These are phyloP conservation scores for Acanthamoeba royreba DNA, from an alignment of 208 protist genomes.

Conservation along the genomic window DNA sequence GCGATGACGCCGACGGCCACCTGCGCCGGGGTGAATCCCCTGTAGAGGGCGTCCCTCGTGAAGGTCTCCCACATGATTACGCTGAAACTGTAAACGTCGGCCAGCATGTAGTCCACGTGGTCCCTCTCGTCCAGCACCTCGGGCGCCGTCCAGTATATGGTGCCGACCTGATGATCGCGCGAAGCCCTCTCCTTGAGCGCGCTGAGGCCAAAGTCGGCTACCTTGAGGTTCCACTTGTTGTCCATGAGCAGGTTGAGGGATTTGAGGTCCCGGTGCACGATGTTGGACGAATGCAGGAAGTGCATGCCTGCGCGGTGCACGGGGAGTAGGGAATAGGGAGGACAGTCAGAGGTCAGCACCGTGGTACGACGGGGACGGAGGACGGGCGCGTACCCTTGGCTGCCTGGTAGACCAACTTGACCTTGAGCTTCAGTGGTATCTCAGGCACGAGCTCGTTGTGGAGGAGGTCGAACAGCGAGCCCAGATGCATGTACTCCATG, in stretches of 20 bases:
- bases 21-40: not conserved
- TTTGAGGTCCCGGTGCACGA: too few species aligned
- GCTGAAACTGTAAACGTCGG: not conserved
- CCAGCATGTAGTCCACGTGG: not conserved
- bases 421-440: not conserved
- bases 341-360: too few species aligned
- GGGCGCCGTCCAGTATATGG: not conserved
- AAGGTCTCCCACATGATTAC: slow-evolving; percentile 8
- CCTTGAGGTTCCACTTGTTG: not conserved
- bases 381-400: too few species aligned
- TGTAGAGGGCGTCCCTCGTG: not conserved
- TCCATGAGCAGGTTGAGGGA: not conserved
- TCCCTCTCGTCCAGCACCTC: not conserved
- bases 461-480: not conserved
- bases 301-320: not conserved
- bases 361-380: too few species aligned
- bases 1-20: not conserved
- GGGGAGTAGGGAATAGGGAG: too few species aligned
- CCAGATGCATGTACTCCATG: not conserved
- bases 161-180: not conserved
- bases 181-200: not conserved
- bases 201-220: not conserved
- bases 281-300: too few species aligned
- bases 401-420: not conserved
- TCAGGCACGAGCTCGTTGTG: not conserved